Percentiles rank a stretch among this genome's conserved stretches.
Evolutionary conservation across 306 rosid genomes (phyloP).

Genomic region (Alnus rubra): DNA sequence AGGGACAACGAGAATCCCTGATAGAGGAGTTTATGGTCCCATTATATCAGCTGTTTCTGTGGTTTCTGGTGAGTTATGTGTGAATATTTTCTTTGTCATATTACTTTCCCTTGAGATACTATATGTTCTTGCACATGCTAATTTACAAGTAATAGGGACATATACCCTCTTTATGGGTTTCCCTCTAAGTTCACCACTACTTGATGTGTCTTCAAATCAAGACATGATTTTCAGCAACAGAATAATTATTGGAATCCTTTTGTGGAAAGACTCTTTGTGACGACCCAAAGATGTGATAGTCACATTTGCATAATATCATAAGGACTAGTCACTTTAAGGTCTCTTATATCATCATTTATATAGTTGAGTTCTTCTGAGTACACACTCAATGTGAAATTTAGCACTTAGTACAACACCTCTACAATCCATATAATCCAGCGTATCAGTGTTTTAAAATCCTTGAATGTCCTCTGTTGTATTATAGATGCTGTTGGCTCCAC

Average conservation of each 20-base stretch:
- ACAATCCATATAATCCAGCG: too few species aligned
- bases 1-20: constrained; percentile 66
- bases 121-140: neutral
- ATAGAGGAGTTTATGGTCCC: constrained; percentile 65
- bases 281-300: too few species aligned
- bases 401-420: too few species aligned
- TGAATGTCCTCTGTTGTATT: too few species aligned
- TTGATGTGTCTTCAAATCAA: neutral
- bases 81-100: neutral
- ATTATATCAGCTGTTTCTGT: constrained; percentile 70
- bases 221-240: neutral
- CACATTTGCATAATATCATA: too few species aligned
- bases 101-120: neutral
- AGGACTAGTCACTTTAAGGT: too few species aligned
- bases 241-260: neutral
- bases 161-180: neutral
- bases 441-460: too few species aligned
- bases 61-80: constrained; percentile 50
- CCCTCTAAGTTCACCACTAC: neutral
- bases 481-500: too few species aligned
- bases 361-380: too few species aligned
- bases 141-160: too few species aligned
- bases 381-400: too few species aligned
- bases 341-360: too few species aligned
- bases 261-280: neutral